phyloP scores from a whole-genome alignment of 805 yeast genomes.

The Wickerhamiella alocasiicola region DNA sequence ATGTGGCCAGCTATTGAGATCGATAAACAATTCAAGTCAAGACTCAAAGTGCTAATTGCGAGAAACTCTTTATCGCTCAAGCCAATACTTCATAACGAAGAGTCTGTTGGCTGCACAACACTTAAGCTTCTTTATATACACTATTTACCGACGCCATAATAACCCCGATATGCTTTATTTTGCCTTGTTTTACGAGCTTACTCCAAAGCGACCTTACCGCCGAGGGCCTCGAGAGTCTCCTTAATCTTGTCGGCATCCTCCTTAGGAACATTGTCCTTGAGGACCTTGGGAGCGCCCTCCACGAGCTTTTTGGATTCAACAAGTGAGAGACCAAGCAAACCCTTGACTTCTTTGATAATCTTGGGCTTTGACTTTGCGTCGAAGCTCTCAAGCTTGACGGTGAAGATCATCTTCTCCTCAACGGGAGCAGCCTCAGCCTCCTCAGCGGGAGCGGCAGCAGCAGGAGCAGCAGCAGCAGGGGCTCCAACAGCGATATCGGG shows the following conservation, averaged over 20 bases:
- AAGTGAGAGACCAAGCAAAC: constrained; percentile 76
- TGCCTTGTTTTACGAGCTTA: too few species aligned
- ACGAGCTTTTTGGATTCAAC: constrained; percentile 98
- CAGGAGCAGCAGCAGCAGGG: constrained; percentile 46
- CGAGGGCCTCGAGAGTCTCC: constrained; percentile 81
- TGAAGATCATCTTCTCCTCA: constrained; percentile 88
- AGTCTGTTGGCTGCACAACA: too few species aligned
- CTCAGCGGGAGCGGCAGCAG: constrained; percentile 53
- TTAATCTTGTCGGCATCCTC: constrained; percentile 97
- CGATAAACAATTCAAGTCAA: too few species aligned
- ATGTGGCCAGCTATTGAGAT: too few species aligned
- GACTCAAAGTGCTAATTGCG: too few species aligned
- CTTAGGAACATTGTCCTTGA: constrained; percentile 91
- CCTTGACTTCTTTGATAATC: constrained; percentile 93
- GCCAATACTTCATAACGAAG: too few species aligned
- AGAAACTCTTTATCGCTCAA: too few species aligned
- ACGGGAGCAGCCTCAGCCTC: constrained; percentile 65
- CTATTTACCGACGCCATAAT: too few species aligned
- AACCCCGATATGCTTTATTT: too few species aligned
- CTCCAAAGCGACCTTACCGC: constrained; percentile 87
- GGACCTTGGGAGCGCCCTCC: constrained; percentile 90
- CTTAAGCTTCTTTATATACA: too few species aligned
- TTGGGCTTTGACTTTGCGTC: constrained; percentile 94
- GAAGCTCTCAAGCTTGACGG: constrained; percentile 82
- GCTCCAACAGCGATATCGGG: constrained; percentile 86